phyloP scores from a whole-genome alignment of 495 filamentous ascomycete genomes.

The Penicillium fimorum region DNA sequence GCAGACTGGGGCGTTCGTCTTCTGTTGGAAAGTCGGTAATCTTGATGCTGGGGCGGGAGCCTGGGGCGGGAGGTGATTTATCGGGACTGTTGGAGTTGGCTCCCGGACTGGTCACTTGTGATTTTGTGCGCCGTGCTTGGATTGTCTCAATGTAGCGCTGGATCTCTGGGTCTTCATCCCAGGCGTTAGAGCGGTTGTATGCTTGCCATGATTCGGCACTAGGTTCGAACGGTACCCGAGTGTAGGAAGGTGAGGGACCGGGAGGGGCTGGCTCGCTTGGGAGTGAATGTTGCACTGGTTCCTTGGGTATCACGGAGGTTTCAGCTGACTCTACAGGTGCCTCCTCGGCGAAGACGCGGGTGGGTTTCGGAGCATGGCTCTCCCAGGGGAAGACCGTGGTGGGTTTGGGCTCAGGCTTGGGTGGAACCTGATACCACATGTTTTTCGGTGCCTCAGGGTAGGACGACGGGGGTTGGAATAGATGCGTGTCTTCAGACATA shows the following conservation, averaged over 20 bases:
- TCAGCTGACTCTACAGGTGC: neutral
- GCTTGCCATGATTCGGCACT: constrained; percentile 58
- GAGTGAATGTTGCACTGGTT: neutral
- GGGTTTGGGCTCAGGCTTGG: constrained; percentile 54
- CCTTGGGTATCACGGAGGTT: neutral
- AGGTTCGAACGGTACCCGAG: constrained; percentile 32
- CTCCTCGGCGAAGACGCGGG: constrained; percentile 70
- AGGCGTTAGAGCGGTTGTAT: constrained; percentile 73
- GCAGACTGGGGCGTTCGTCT: constrained; percentile 80
- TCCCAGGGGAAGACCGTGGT: constrained; percentile 88
- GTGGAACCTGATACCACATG: constrained; percentile 80
- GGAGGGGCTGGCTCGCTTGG: constrained; percentile 15
- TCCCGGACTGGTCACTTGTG: constrained; percentile 36
- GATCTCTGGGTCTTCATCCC: constrained; percentile 84
- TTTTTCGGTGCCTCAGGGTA: constrained; percentile 81
- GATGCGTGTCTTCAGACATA: constrained; percentile 68
- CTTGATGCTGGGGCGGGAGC: constrained; percentile 54
- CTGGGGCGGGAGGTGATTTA: constrained; percentile 9
- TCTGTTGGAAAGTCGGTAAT: constrained; percentile 86
- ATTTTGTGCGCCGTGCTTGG: constrained; percentile 61
- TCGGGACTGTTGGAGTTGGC: neutral
- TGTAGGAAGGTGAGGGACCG: constrained; percentile 9
- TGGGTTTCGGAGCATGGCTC: constrained; percentile 56
- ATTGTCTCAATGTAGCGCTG: constrained; percentile 72
- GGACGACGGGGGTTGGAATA: constrained; percentile 69